Base-by-base conservation (phyloP, 169 alveolate species). In the Plasmodium sp. region DNA sequence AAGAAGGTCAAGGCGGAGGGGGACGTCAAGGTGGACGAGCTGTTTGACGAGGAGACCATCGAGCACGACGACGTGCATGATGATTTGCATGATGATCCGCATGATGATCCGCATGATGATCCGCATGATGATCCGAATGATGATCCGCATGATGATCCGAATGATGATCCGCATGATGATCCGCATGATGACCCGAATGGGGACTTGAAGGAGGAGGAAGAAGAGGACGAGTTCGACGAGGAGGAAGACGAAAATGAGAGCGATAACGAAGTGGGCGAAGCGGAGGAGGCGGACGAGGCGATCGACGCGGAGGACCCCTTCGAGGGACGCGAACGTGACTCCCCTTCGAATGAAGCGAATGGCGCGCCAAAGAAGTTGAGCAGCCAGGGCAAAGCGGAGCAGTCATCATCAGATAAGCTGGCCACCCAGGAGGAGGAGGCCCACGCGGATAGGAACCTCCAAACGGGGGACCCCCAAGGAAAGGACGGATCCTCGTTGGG, bases 21-120 rank as follows among this genome's bases (percentile, higher is more conserved):
- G 62, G 62, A 51, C 1, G 27, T 48, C n/a, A 48, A 85, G 33
- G 45, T 67, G 36, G 93, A 85, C 10, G 93, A 54, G 31, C 33
- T 85, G 39, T 67, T 9, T 54, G 93, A 85, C 0, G 93, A 36
- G 45, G 85, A 51, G 45, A 73, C 73, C 10, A 80, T 58, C 5
- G 88, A 39, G 18, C 82, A 79, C 16, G 82, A 43, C 0, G 84
- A 88, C 0, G 81, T 14, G 14, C 71, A 41, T 3, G 84, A 43
- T 1, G 84, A 88, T 0, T 72, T 14, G 14, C 71, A 41, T 3
- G 84, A 79, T n/a, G n/a, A n/a, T n/a, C n/a, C n/a, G n/a, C n/a
- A n/a, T n/a, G n/a, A n/a, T n/a, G n/a, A n/a, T n/a, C n/a, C n/a
- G n/a, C n/a, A n/a, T n/a, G n/a, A n/a, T n/a, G n/a, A n/a, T n/a